Evolutionary conservation across 331 rosid genomes (phyloP), one percentile per base, ranked within the genome.

Genomic region (Malus hybrid): DNA sequence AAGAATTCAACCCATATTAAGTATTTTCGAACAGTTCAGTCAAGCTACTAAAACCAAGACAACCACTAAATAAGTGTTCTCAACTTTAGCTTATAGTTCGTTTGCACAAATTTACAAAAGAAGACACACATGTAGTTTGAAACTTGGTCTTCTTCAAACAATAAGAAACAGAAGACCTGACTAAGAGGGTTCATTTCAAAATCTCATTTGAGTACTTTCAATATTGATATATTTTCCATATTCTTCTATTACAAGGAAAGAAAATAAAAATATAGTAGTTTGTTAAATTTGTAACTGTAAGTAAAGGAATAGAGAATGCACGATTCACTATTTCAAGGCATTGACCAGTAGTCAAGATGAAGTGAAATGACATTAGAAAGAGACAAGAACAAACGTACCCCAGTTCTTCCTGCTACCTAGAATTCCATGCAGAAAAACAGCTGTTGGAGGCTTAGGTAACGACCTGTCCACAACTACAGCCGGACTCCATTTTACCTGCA

Each of bases 351-450:
- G 59, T 29, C 52, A 77, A 46, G 39, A 50, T 48, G 11, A 48
- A 50, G 55, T 57, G 33, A 54, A 28, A 55, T 57, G 18, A 56
- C 32, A 65, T 33, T 60, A 19, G 56, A 27, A 71, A 68, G 81
- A 44, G 63, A 63, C 22, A 68, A 65, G 14, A 67, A 67, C 44
- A 18, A 71, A 79, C 95, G 0, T 76, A 93, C 98, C 98, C 57
- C 57, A 52, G 57, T 91, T 94, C 86, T 91, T 94, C 80, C 96
- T 86, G 90, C 93, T 83, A 33, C 98, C 98, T 14, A 94, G 84
- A 82, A 91, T 90, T 52, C 98, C 98, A 81, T 94, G 97, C 54
- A 94, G 86, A 76, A 94, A 88, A 79, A 94, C 95, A 78, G 98
- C 98, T 27, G 98, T 94, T 63, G 97, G 96, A 56, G 98, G 90